Evolutionary conservation across 495 filamentous ascomycete species (phyloP).

Genomic region (Aspergillus conjunctus): DNA sequence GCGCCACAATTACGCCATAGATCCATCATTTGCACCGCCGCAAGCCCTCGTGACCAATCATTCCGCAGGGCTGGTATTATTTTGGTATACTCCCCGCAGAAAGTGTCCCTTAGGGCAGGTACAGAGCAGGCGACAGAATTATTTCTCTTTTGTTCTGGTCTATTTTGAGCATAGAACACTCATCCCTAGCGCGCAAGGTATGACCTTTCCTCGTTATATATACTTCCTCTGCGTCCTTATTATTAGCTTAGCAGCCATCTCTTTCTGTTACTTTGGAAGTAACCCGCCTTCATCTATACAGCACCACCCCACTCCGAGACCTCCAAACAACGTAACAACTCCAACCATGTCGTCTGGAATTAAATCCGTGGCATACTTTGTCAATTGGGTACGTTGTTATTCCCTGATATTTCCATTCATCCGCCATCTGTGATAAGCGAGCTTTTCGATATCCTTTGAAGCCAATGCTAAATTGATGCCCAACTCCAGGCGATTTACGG

Average conservation of each 20-base stretch:
- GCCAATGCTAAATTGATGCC: neutral
- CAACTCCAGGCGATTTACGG: slow-evolving; percentile 79
- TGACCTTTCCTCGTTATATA: slow-evolving; percentile 17
- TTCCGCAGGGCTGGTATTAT: slow-evolving; percentile 10
- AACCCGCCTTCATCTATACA: slow-evolving; percentile 20
- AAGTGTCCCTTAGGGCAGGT: slow-evolving; percentile 10
- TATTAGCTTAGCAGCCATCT: slow-evolving; percentile 22
- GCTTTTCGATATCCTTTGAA: slow-evolving; percentile 1
- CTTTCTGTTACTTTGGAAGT: slow-evolving; percentile 28
- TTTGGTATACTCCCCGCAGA: slow-evolving; percentile 19
- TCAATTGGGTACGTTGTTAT: slow-evolving; percentile 55
- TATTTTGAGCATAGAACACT: slow-evolving; percentile 13
- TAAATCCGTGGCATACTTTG: slow-evolving; percentile 56
- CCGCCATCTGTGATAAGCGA: neutral
- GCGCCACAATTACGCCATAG: slow-evolving; percentile 6
- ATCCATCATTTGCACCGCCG: slow-evolving; percentile 19
- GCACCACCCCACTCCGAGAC: neutral
- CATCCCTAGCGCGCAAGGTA: slow-evolving; percentile 6
- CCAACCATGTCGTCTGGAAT: slow-evolving; percentile 37
- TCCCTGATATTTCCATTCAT: slow-evolving; percentile 5
- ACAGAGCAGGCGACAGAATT: slow-evolving; percentile 23
- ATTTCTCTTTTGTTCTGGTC: slow-evolving; percentile 11
- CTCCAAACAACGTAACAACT: slow-evolving; percentile 20
- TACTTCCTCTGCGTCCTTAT: slow-evolving; percentile 12
- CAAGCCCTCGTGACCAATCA: slow-evolving; percentile 11